Conservation (phyloP, 1,284 basidiomycete genomes). For the Cutaneotrichosporon sp. region DNA sequence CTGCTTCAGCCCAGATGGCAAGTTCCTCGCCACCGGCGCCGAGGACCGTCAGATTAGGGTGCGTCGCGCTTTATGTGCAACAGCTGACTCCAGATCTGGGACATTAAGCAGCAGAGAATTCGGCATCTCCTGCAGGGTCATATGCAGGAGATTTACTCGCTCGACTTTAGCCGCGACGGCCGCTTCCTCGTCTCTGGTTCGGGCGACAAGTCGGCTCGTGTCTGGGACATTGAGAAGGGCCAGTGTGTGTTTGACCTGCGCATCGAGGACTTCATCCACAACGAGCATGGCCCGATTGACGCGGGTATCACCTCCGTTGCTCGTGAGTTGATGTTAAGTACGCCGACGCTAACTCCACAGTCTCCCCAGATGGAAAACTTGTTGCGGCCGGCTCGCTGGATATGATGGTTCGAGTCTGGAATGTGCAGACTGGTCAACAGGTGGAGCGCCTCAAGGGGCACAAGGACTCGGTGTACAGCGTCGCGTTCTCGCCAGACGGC, state of each 20-base stretch:
- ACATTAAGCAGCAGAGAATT: constrained; percentile 68
- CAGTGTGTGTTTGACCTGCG: constrained; percentile 51
- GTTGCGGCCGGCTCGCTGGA: constrained; percentile 81
- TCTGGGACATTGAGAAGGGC: constrained; percentile 74
- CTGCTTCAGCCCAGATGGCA: constrained; percentile 77
- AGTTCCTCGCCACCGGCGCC: constrained; percentile 71
- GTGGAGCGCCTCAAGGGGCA: constrained; percentile 74
- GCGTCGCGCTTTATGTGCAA: constrained; percentile 26
- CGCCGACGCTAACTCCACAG: constrained; percentile 38
- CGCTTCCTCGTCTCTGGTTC: constrained; percentile 79
- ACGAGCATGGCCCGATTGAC: constrained; percentile 57
- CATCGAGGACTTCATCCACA: constrained; percentile 51
- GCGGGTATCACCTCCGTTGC: constrained; percentile 63
- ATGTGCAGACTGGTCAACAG: constrained; percentile 64
- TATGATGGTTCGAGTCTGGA: constrained; percentile 81
- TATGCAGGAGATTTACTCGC: constrained; percentile 83
- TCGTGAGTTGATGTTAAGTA: constrained; percentile 30
- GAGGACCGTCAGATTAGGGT: constrained; percentile 78
- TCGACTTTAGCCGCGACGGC: constrained; percentile 79
- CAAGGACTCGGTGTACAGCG: constrained; percentile 74
- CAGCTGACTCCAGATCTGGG: constrained; percentile 64
- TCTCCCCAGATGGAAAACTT: constrained; percentile 72
- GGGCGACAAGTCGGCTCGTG: constrained; percentile 79
- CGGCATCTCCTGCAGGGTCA: constrained; percentile 74
- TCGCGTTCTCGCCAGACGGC: constrained; percentile 82